Percentiles rank a stretch among this genome's conserved stretches.
phyloP scores from a whole-genome alignment of 2,329 filamentous ascomycete genomes.

The Chalaropsis thielavioides region DNA sequence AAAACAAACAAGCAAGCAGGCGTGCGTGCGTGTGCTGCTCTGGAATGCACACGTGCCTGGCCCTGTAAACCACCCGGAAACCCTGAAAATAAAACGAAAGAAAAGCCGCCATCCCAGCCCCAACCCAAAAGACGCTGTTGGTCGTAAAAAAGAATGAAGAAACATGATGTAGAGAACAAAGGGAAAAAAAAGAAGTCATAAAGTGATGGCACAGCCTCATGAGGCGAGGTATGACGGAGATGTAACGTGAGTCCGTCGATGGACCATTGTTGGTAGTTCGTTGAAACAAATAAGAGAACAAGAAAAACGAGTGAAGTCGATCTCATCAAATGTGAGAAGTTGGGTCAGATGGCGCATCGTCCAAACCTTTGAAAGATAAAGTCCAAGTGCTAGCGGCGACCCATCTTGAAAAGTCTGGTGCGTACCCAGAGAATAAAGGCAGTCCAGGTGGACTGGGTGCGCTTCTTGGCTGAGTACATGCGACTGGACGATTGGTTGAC shows the following conservation, averaged over 20 bases:
- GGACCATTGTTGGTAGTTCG: not conserved
- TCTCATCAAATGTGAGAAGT: not conserved
- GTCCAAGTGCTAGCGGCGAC: slow-evolving; percentile 23
- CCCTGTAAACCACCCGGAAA: slow-evolving; percentile 4
- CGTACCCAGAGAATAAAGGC: slow-evolving; percentile 50
- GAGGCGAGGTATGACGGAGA: not conserved
- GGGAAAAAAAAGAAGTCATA: slow-evolving; percentile 7
- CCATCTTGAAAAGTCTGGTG: slow-evolving; percentile 34
- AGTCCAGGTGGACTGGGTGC: slow-evolving; percentile 48
- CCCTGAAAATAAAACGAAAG: slow-evolving; percentile 3
- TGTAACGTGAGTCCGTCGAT: not conserved
- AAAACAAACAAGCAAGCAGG: slow-evolving; percentile 4
- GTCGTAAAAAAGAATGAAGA: not conserved
- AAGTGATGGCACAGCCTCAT: not conserved
- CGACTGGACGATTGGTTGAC: slow-evolving; percentile 29
- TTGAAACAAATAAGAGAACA: not conserved
- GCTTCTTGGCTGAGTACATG: slow-evolving; percentile 39
- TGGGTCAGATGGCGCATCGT: not conserved
- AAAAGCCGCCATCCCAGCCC: slow-evolving; percentile 4
- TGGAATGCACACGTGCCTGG: not conserved
- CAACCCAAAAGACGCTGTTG: not conserved
- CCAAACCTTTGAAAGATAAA: slow-evolving; percentile 1
- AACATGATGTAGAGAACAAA: not conserved
- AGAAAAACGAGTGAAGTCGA: not conserved
- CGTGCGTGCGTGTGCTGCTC: too few relatives aligned